Conservation (phyloP, 2,329 filamentous ascomycete species). For the Gaeumannomyces sp. region DNA sequence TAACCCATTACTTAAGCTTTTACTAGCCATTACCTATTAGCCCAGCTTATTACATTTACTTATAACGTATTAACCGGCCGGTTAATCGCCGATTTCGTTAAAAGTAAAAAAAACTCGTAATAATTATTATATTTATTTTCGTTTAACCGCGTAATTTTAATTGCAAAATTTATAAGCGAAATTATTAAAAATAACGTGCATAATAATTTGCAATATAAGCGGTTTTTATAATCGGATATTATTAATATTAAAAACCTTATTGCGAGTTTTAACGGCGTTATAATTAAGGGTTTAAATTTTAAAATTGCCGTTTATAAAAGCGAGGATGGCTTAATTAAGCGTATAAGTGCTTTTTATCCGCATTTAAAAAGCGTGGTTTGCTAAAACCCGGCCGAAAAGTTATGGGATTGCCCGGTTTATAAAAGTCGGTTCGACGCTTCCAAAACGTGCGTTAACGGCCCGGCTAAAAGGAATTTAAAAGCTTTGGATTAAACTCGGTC, state of each 20-base stretch:
- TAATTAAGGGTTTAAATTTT: conserved; percentile 39
- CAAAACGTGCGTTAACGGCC: conserved; percentile 30
- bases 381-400: conserved; percentile 49
- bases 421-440: conserved; percentile 33
- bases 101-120: conserved; percentile 43
- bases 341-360: conserved; percentile 49
- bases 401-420: conserved; percentile 47
- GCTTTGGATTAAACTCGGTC: conserved; percentile 16
- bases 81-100: conserved; percentile 48
- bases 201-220: conserved; percentile 51
- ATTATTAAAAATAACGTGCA: conserved; percentile 47
- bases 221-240: conserved; percentile 46
- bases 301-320: conserved; percentile 52
- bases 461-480: conserved; percentile 25
- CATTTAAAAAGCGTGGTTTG: conserved; percentile 50
- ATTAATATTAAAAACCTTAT: conserved; percentile 49
- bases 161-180: conserved; percentile 36
- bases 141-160: conserved; percentile 38
- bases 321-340: conserved; percentile 41
- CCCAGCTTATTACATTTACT: too few species aligned
- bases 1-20: too few species aligned
- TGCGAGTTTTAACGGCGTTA: conserved; percentile 42
- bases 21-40: too few species aligned
- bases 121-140: conserved; percentile 42
- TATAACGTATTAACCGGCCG: too few species aligned